Evolutionary conservation across 1,139 yeast species (phyloP).

Genomic region (Blastobotrys buckinghamii): DNA sequence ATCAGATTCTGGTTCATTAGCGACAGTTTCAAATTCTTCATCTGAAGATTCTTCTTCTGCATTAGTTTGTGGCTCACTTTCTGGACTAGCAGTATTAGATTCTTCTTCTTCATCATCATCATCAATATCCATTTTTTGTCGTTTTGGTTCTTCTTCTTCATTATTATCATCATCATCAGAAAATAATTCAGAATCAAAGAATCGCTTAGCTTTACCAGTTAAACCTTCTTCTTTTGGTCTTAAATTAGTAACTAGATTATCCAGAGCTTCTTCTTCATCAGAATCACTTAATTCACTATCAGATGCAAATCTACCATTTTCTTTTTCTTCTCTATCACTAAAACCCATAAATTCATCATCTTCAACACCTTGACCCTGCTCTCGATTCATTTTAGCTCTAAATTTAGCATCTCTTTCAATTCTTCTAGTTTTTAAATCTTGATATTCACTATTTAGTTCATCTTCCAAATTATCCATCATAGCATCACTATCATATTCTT

Average conservation of each 20-base stretch:
- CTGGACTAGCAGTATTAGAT: background rate
- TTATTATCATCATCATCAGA: slow-evolving; percentile 35
- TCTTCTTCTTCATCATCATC: background rate
- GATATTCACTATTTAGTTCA: slow-evolving; percentile 78
- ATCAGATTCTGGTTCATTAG: slow-evolving; percentile 23
- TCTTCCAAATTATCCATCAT: slow-evolving; percentile 70
- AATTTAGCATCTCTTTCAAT: slow-evolving; percentile 76
- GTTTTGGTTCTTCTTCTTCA: background rate
- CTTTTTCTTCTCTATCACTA: slow-evolving; percentile 34
- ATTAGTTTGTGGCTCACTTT: background rate
- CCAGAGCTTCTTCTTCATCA: slow-evolving; percentile 71
- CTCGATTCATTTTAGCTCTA: slow-evolving; percentile 76
- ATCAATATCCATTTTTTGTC: slow-evolving; percentile 15
- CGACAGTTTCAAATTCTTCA: slow-evolving; percentile 21
- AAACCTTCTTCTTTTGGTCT: slow-evolving; percentile 46
- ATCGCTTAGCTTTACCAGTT: slow-evolving; percentile 65
- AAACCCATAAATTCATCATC: slow-evolving; percentile 78
- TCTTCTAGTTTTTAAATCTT: slow-evolving; percentile 61
- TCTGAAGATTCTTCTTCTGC: slow-evolving; percentile 2
- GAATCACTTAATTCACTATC: slow-evolving; percentile 25
- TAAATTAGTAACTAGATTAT: slow-evolving; percentile 52
- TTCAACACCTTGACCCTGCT: slow-evolving; percentile 42
- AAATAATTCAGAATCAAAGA: slow-evolving; percentile 78
- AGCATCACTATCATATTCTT: slow-evolving; percentile 46
- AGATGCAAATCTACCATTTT: slow-evolving; percentile 32